These are phyloP conservation scores for Spergularia bocconei DNA, from an alignment of 148 eudicot species.

Conservation along the genomic window DNA sequence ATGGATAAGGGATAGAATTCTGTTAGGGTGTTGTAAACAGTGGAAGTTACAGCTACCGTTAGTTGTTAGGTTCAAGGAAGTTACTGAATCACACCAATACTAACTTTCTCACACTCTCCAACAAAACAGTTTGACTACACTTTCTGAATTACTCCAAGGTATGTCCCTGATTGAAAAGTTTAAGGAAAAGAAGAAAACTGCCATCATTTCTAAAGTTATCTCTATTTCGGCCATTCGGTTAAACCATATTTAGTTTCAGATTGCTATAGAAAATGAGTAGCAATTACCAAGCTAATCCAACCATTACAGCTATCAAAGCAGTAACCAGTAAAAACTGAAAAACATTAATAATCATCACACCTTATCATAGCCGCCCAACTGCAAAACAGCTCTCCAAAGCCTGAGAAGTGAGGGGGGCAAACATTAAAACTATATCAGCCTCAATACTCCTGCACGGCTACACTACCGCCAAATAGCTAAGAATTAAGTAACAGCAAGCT, in stretches of 20 bases:
- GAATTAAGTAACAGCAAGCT: not conserved
- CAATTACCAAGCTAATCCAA: not conserved
- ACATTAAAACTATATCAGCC: constrained; percentile 11
- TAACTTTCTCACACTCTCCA: no score
- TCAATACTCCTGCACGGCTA: not conserved
- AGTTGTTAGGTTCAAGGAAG: not conserved
- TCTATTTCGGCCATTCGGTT: no score
- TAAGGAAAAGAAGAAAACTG: no score
- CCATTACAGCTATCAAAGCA: not conserved
- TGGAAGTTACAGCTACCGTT: not conserved
- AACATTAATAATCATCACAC: constrained; percentile 33
- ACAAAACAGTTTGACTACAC: no score
- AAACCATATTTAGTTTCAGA: no score
- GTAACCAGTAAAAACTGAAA: not conserved
- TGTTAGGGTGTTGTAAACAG: not conserved
- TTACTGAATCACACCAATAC: not conserved
- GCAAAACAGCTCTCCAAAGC: constrained; percentile 80
- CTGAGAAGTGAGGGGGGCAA: constrained; percentile 30
- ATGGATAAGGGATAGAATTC: not conserved
- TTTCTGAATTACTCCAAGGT: no score
- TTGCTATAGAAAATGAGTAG: no score
- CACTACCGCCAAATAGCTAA: not conserved
- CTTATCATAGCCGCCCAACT: constrained; percentile 93
- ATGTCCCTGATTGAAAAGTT: no score
- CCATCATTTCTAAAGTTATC: no score